Percentiles rank a stretch among this genome's conserved stretches.
These are phyloP conservation scores for Immersiella caudata DNA, from an alignment of 495 filamentous ascomycete species.

Conservation along the genomic window DNA sequence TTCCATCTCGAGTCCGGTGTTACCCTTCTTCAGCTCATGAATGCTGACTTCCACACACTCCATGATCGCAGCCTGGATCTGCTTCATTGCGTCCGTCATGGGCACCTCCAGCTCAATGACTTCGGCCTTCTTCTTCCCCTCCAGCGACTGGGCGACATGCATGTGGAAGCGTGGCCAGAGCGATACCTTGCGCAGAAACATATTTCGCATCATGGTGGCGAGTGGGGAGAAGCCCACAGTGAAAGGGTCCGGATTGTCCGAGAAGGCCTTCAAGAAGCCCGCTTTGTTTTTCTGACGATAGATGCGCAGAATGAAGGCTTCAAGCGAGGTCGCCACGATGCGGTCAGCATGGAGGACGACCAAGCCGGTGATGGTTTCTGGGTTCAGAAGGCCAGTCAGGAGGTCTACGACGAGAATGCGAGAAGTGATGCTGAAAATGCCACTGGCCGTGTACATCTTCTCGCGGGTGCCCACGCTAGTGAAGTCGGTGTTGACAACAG, in stretches of 20 bases:
- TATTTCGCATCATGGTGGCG: conserved; percentile 86
- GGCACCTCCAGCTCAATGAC: conserved; percentile 96
- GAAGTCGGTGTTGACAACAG: conserved; percentile 90
- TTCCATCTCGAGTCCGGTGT: conserved; percentile 89
- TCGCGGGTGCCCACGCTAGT: conserved; percentile 84
- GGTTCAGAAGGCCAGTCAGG: conserved; percentile 78
- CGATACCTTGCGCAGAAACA: conserved; percentile 86
- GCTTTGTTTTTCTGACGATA: conserved; percentile 90
- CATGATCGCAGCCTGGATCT: conserved; percentile 91
- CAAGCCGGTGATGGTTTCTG: conserved; percentile 84
- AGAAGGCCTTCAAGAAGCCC: conserved; percentile 96
- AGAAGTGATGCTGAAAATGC: conserved; percentile 94
- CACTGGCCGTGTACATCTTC: conserved; percentile 85
- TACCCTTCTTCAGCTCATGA: conserved; percentile 84
- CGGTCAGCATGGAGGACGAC: conserved; percentile 88
- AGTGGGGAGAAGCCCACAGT: conserved; percentile 87
- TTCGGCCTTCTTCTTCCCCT: conserved; percentile 91
- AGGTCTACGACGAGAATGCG: conserved; percentile 94
- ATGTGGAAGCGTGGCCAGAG: conserved; percentile 97
- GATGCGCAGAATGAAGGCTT: conserved; percentile 93
- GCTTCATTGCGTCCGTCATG: conserved; percentile 91
- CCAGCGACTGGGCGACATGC: conserved; percentile 81
- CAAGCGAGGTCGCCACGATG: conserved; percentile 82
- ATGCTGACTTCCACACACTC: conserved; percentile 97
- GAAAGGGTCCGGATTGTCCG: conserved; percentile 91